A percentile compares a stretch with the other conserved stretches of the same genome.
Evolutionary conservation across 768 basidiomycete genomes (phyloP).

Genomic region (Mycena pura): DNA sequence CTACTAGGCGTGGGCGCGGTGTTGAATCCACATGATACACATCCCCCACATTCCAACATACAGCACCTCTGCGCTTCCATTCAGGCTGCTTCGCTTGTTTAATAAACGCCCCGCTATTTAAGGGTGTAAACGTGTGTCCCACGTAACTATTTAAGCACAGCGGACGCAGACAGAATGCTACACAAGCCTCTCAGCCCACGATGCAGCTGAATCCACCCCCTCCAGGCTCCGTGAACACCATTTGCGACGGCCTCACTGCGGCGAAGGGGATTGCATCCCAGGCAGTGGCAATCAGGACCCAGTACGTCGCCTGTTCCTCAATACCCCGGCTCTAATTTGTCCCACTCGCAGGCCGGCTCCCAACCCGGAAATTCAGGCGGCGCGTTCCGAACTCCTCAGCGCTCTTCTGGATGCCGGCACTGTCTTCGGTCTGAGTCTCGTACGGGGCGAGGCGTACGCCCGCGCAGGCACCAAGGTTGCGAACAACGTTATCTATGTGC

Average conservation of each 20-base stretch:
- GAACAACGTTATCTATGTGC: background rate
- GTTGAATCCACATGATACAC: background rate
- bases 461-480: slow-evolving; percentile 5
- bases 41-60: background rate
- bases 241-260: slow-evolving; percentile 1
- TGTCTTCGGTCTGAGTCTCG: background rate
- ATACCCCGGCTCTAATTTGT: background rate
- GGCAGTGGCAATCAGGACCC: slow-evolving; percentile 1
- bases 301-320: slow-evolving; percentile 2
- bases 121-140: background rate
- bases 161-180: background rate
- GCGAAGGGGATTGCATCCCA: background rate
- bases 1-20: background rate
- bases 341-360: background rate
- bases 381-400: slow-evolving; percentile 2
- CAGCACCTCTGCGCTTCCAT: background rate
- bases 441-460: slow-evolving; percentile 1
- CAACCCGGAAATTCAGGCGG: background rate
- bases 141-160: slow-evolving; percentile 7
- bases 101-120: background rate
- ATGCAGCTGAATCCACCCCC: background rate
- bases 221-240: background rate
- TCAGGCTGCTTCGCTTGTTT: background rate
- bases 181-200: background rate
- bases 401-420: background rate